Conservation (phyloP, 1,284 basidiomycete species). For the Boletus semigastroideus region DNA sequence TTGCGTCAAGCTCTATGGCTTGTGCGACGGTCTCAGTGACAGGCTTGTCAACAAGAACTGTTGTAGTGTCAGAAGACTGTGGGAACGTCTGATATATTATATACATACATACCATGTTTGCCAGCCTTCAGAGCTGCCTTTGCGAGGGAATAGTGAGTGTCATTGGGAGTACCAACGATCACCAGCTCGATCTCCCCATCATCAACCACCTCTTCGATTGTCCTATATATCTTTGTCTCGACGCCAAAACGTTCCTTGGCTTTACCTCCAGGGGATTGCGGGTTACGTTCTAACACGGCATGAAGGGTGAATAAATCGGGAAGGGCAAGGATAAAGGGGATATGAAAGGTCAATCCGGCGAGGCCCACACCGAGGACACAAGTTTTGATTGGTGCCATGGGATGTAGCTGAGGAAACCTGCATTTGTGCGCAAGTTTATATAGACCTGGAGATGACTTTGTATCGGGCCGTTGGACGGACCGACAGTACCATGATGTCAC, state of each 20-base stretch:
- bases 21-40: slow-evolving; percentile 66
- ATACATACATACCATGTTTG: slow-evolving; percentile 64
- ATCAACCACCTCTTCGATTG: slow-evolving; percentile 53
- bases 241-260: slow-evolving; percentile 62
- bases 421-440: slow-evolving; percentile 13
- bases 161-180: slow-evolving; percentile 76
- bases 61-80: slow-evolving; percentile 1
- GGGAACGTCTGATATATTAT: background rate
- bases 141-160: slow-evolving; percentile 75
- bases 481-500: slow-evolving; percentile 12
- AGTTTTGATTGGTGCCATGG: slow-evolving; percentile 55
- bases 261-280: slow-evolving; percentile 57
- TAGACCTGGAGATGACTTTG: slow-evolving; percentile 1
- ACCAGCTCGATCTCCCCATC: slow-evolving; percentile 67
- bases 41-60: slow-evolving; percentile 84
- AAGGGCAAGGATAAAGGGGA: slow-evolving; percentile 76
- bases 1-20: slow-evolving; percentile 62
- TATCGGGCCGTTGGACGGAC: background rate
- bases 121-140: slow-evolving; percentile 67
- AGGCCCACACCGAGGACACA: slow-evolving; percentile 78
- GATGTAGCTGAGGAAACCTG: background rate
- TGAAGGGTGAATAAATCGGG: slow-evolving; percentile 71
- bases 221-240: slow-evolving; percentile 53
- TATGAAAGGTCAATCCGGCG: slow-evolving; percentile 74
- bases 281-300: slow-evolving; percentile 66